These are phyloP conservation scores for Lentinus tigrinus DNA, from an alignment of 768 basidiomycete species.

Conservation along the genomic window DNA sequence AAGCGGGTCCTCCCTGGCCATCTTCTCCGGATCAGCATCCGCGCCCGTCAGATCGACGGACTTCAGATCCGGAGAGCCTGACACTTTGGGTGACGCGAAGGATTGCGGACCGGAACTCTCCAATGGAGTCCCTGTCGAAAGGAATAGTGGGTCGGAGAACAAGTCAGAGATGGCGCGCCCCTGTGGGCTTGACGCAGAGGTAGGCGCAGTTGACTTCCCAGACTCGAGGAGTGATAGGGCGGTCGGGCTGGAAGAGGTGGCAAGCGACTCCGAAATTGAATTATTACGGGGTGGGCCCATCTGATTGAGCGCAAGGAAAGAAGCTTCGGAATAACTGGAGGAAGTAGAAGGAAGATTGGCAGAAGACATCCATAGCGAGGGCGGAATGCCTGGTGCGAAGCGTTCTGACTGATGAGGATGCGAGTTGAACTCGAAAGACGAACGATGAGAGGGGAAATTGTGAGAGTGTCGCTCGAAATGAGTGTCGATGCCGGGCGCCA, in stretches of 20 bases:
- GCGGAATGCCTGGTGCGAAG: conserved; percentile 56
- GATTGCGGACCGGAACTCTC: conserved; percentile 39
- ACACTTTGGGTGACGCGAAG: conserved; percentile 63
- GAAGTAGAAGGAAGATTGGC: conserved; percentile 48
- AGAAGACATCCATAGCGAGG: conserved; percentile 86
- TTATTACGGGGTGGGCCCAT: conserved; percentile 23
- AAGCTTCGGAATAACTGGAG: conserved; percentile 31
- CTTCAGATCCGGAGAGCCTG: conserved; percentile 69
- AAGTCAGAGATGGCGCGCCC: conserved; percentile 39
- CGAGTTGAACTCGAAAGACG: conserved; percentile 27
- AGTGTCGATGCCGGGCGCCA: conserved; percentile 14
- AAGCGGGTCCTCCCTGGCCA: conserved; percentile 84
- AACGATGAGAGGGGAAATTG: conserved; percentile 19
- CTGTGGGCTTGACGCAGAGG: conserved; percentile 27
- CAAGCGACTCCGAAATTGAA: conserved; percentile 21
- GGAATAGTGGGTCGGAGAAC: conserved; percentile 70
- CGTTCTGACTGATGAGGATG: conserved; percentile 43
- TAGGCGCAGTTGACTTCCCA: conserved; percentile 27
- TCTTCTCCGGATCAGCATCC: conserved; percentile 58
- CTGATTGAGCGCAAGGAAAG: conserved; percentile 21
- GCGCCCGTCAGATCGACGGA: conserved; percentile 37
- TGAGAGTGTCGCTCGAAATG: conserved; percentile 16
- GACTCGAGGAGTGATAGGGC: conserved; percentile 27
- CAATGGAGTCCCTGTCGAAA: conserved; percentile 38
- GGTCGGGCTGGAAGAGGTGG: conserved; percentile 28